phyloP scores from a whole-genome alignment of 2,329 filamentous ascomycete genomes.

The Colletotrichum neosansevieriae region DNA sequence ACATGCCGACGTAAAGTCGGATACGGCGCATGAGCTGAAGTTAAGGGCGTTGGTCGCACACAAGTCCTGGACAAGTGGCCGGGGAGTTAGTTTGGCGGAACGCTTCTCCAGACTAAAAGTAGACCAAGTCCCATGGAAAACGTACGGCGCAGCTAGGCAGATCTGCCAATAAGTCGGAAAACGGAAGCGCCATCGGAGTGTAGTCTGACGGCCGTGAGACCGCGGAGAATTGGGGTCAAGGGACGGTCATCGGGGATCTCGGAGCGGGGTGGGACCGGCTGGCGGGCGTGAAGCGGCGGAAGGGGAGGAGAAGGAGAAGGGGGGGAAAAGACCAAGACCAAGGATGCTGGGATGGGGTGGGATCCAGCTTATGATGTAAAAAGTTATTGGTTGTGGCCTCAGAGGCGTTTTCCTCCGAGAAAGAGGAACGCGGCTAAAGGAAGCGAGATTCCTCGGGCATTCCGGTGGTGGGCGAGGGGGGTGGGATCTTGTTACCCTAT shows the following conservation, averaged over 20 bases:
- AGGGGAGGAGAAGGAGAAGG: background rate
- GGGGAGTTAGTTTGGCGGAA: background rate
- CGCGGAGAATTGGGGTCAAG: background rate
- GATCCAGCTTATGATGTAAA: background rate
- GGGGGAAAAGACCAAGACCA: background rate
- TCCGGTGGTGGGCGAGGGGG: background rate
- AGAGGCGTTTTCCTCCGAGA: background rate
- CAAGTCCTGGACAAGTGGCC: background rate
- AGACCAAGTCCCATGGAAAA: background rate
- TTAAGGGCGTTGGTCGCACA: constrained; percentile 25
- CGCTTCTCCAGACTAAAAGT: background rate
- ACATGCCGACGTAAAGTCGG: constrained; percentile 19
- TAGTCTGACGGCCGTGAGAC: background rate
- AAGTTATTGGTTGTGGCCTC: background rate
- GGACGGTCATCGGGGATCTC: constrained; percentile 5
- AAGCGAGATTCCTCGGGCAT: background rate
- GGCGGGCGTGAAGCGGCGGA: background rate
- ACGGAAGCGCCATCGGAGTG: constrained; percentile 18
- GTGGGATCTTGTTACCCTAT: background rate
- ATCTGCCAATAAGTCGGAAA: constrained; percentile 2
- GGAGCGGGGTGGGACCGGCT: constrained; percentile 1
- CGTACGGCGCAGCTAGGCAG: constrained; percentile 35
- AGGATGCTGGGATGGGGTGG: background rate
- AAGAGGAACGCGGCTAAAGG: background rate
- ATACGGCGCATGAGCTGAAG: constrained; percentile 19